Percentiles rank a stretch among this genome's conserved stretches.
These are phyloP conservation scores for Fusarium bulbicola DNA, from an alignment of 2,329 filamentous ascomycete species.

Conservation along the genomic window DNA sequence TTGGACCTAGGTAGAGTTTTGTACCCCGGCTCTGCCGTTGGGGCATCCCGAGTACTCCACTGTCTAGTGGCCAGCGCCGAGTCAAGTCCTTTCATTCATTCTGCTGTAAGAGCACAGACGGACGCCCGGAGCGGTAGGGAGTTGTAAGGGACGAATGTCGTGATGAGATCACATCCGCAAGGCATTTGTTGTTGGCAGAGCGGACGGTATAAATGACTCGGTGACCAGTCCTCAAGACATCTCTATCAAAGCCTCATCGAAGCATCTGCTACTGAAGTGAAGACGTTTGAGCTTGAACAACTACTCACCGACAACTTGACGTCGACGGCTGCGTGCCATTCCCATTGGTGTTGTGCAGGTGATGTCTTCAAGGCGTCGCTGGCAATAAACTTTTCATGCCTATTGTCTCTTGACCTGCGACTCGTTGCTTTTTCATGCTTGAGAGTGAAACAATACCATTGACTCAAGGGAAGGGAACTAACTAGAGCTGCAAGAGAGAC, in stretches of 20 bases:
- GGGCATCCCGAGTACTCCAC: slow-evolving; percentile 30
- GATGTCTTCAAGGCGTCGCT: slow-evolving; percentile 1
- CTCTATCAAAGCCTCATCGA: not conserved
- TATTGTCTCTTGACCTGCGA: slow-evolving; percentile 6
- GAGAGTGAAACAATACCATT: slow-evolving; percentile 11
- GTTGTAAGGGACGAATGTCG: not conserved
- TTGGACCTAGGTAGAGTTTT: slow-evolving; percentile 32
- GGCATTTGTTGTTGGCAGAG: slow-evolving; percentile 1
- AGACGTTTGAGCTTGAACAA: not conserved
- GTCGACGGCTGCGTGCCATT: slow-evolving; percentile 22
- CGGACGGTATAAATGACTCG: not conserved
- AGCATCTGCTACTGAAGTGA: not conserved
- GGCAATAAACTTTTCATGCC: slow-evolving; percentile 18
- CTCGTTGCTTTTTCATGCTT: slow-evolving; percentile 16
- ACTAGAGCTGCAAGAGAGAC: not conserved
- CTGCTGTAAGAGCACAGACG: slow-evolving; percentile 29
- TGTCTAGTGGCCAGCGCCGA: slow-evolving; percentile 37
- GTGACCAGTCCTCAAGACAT: not conserved
- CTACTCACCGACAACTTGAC: slow-evolving; percentile 21
- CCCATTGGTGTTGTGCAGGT: slow-evolving; percentile 17
- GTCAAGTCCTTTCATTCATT: slow-evolving; percentile 35
- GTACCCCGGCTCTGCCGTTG: slow-evolving; percentile 34
- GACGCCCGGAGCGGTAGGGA: slow-evolving; percentile 9
- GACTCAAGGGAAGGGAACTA: slow-evolving; percentile 7
- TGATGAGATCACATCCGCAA: slow-evolving; percentile 5